Conservation (phyloP, 352 stramenopile species). For the Phytophthora sp. region DNA sequence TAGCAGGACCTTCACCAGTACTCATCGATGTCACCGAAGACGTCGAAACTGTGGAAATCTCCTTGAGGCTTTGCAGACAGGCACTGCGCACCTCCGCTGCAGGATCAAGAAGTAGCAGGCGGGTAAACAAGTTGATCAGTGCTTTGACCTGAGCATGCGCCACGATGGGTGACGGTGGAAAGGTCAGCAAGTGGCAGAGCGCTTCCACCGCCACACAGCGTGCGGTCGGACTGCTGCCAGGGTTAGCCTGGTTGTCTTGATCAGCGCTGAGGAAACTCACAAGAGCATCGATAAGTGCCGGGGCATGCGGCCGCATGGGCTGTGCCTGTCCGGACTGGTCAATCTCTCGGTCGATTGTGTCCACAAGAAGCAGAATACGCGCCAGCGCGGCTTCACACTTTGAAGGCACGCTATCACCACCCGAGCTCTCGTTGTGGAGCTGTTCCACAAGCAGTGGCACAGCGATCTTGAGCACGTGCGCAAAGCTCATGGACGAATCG, state of each 20-base stretch:
- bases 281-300: constrained; percentile 62
- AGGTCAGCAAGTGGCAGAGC: constrained; percentile 79
- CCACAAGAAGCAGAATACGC: constrained; percentile 71
- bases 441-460: constrained; percentile 72
- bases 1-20: constrained; percentile 26
- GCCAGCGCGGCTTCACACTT: constrained; percentile 76
- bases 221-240: constrained; percentile 46
- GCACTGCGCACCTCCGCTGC: constrained; percentile 68
- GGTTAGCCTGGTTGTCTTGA: constrained; percentile 19
- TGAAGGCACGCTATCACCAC: constrained; percentile 41
- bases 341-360: constrained; percentile 85
- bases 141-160: constrained; percentile 61
- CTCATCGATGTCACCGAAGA: constrained; percentile 10
- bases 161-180: constrained; percentile 80
- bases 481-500: constrained; percentile 70
- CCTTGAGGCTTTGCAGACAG: constrained; percentile 70
- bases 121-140: constrained; percentile 80
- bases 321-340: constrained; percentile 75
- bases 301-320: constrained; percentile 75
- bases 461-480: constrained; percentile 70
- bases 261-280: constrained; percentile 60
- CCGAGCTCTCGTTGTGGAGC: constrained; percentile 42
- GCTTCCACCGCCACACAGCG: constrained; percentile 71
- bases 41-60: constrained; percentile 69
- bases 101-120: constrained; percentile 68